Base-by-base conservation (phyloP, 2,329 filamentous ascomycete genomes). In the Phoma herbarum region DNA sequence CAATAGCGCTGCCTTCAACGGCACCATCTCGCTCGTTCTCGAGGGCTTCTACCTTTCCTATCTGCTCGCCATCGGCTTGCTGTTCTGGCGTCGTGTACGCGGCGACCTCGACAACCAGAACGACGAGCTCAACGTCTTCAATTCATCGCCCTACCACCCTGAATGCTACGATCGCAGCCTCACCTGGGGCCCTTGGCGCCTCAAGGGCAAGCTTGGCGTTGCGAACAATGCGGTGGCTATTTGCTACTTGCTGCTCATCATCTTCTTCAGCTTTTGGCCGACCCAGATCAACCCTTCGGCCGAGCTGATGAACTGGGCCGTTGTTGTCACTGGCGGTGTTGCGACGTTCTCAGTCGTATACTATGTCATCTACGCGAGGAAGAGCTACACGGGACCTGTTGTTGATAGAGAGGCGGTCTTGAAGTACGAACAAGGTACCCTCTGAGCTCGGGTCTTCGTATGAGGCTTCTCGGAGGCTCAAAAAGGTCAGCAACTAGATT, bases 1-100 rank as follows among this genome's bases (percentile, higher is more conserved):
- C 43, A 83, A 81, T n/a, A 69, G 73, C 20, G 67, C 64, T 1
- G 73, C 74, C 16, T 76, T 77, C 63, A 75, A 75, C 52, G 74
- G 72, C 22, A 75, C 72, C 3, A 73, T 76, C 28, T 75, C 71
- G 31, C 64, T 77, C 10, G 72, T 75, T 11, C 62, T 77, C 4
- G 72, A 75, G 60, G 74, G 74, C 3, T 75, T 77, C 57, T 77
- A 76, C 50, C 66, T 75, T 16, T 77, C 75, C 20, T 77, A 77
- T 46, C 59, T 77, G 0, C 62, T 77, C 12, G 72, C 73, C 3
- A 62, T 75, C 29, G 68, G 68, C 2, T 60, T 77, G 0, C 69
- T 77, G 9, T 65, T 77, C 31, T 77, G 73, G 73, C 61, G 74
- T n/a, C 75, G 75, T 10, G 25, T 75, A 2, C 72, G 72, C 37